Base-by-base conservation (phyloP, 805 yeast species). In the Metschnikowia arizonensis region DNA sequence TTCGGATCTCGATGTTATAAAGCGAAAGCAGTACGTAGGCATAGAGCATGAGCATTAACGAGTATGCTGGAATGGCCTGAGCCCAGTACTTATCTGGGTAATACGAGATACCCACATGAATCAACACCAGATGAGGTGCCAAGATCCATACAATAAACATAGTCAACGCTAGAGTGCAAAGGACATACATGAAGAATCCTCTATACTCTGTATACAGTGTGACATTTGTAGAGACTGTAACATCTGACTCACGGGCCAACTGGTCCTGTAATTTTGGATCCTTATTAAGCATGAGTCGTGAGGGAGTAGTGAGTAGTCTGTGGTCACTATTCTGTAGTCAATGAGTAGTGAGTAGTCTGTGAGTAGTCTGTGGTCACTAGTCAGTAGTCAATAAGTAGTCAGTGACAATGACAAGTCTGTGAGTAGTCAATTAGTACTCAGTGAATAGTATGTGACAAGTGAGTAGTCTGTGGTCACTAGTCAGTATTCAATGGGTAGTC, bases 61-160 rank as follows among this genome's bases (percentile, higher is more conserved):
- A 73, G 52, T 78, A 79, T 11, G 87, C 73, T 3, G 97, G 96
- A 2, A 86, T 62, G 1, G 88, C 85, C 29, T 86, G 60, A 2
- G 95, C 83, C 99, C 98, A 93, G 82, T 90, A 85, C 53, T 95
- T 73, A 26, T 91, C 85, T 0, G 98, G 98, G 55, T 82, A 85
- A 62, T 82, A 89, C 56, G 75, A 78, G 15, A 84, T 78, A 14
- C 81, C 82, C 25, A 79, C 52, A 46, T 79, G 73, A 33, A 56
- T 53, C 18, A 85, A 74, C 29, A 76, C 55, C n/a, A 57, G 50
- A 31, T 78, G 77, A 0, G 97, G 97, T 0, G 81, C 58, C 3
- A 85, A 57, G 1, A 95, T 79, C 97, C 98, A 91, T 4, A 77
- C 48, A 1, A 82, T 51, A 75, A 86, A 85, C 45, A 50, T 47